Percentiles rank a stretch among this genome's conserved stretches.
phyloP scores from a whole-genome alignment of 139 green algal species.

The Yamagishiella unicocca region DNA sequence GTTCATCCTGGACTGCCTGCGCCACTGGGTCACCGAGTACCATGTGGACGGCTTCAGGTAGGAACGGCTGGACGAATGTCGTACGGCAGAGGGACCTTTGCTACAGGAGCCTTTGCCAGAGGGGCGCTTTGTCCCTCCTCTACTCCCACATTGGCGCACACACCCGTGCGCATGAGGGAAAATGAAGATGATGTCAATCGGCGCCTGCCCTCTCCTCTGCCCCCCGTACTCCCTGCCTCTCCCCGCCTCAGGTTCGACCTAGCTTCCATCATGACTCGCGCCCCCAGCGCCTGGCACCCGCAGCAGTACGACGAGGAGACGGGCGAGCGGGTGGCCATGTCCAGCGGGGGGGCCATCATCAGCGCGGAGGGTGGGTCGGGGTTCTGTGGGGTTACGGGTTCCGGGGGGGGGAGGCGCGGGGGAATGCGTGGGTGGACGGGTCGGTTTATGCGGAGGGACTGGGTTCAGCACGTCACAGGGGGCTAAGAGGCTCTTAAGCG shows the following conservation, averaged over 20 bases:
- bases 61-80: no score
- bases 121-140: no score
- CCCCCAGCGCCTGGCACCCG: constrained; percentile 84
- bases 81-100: no score
- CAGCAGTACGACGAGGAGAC: constrained; percentile 46
- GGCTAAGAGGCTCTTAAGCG: no score
- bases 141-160: no score
- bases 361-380: neutral
- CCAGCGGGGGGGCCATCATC: constrained; percentile 3
- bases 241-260: constrained; percentile 92
- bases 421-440: neutral
- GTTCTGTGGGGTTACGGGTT: no score
- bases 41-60: constrained; percentile 92
- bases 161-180: no score
- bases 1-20: constrained; percentile 96
- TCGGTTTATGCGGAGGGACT: no score
- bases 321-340: constrained; percentile 34
- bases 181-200: no score
- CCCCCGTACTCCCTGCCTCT: neutral
- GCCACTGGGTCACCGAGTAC: constrained; percentile 94
- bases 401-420: neutral
- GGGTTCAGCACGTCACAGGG: no score
- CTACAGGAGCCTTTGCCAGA: no score
- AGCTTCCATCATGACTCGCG: constrained; percentile 95
- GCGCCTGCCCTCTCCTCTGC: neutral